Percentiles rank a stretch among this genome's conserved stretches.
Evolutionary conservation across 257 asterid species (phyloP).

Genomic region (Solanum okadae): DNA sequence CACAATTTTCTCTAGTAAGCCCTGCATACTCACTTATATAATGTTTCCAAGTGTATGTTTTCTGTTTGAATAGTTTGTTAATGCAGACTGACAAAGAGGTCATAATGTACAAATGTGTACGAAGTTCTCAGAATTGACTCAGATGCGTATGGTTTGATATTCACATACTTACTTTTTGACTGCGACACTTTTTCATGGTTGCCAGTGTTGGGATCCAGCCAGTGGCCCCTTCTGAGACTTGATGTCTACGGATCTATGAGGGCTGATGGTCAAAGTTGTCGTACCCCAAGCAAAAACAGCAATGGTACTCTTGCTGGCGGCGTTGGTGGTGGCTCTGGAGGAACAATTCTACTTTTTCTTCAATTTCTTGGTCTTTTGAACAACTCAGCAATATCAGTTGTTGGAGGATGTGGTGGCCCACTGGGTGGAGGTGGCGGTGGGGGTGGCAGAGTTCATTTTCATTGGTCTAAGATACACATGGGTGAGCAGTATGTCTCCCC

Average conservation of each 20-base stretch:
- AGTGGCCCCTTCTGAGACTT: constrained; percentile 74
- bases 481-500: constrained; percentile 79
- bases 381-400: constrained; percentile 66
- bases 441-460: constrained; percentile 96
- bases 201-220: constrained; percentile 77
- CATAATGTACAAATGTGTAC: neutral
- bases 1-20: neutral
- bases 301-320: constrained; percentile 57
- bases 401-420: constrained; percentile 84
- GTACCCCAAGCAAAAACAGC: constrained; percentile 32
- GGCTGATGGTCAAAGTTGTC: constrained; percentile 77
- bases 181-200: constrained; percentile 4
- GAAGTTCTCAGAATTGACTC: neutral
- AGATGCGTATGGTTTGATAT: neutral
- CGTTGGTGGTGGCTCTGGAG: constrained; percentile 97
- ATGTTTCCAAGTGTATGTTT: neutral
- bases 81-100: neutral
- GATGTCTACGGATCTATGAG: constrained; percentile 63
- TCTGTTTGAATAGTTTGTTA: neutral
- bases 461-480: constrained; percentile 66
- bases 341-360: constrained; percentile 80
- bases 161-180: constrained; percentile 11
- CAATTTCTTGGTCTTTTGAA: constrained; percentile 51
- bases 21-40: neutral
- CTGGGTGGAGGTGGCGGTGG: constrained; percentile 97